These are phyloP conservation scores for Magnaporthiopsis incrustans DNA, from an alignment of 2,329 filamentous ascomycete genomes.

Conservation along the genomic window DNA sequence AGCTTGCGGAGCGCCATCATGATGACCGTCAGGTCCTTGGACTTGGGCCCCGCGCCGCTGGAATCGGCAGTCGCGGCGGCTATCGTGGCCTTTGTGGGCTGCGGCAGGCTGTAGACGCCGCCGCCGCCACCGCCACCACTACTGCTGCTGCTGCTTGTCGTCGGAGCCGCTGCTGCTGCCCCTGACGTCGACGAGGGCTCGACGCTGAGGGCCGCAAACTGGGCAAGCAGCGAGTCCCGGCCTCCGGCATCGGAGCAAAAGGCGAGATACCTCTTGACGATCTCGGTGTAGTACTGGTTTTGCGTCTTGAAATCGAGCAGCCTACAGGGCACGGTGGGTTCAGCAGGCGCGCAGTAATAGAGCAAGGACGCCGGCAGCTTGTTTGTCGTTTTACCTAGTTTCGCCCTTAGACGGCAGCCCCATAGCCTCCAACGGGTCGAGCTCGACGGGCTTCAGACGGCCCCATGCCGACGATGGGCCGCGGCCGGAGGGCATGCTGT, in stretches of 20 bases:
- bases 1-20: slow-evolving; percentile 84
- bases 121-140: not conserved
- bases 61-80: slow-evolving; percentile 8
- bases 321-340: slow-evolving; percentile 29
- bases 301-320: slow-evolving; percentile 70
- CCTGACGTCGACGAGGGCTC: slow-evolving; percentile 10
- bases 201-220: slow-evolving; percentile 59
- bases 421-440: slow-evolving; percentile 72
- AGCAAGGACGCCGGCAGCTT: not conserved
- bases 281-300: slow-evolving; percentile 78
- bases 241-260: slow-evolving; percentile 73
- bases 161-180: too few species aligned
- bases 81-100: slow-evolving; percentile 24
- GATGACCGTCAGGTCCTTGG: slow-evolving; percentile 63
- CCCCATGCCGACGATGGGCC: slow-evolving; percentile 53
- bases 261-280: slow-evolving; percentile 80
- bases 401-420: slow-evolving; percentile 90
- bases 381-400: slow-evolving; percentile 49
- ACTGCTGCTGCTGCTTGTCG: not conserved
- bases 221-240: slow-evolving; percentile 63
- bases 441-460: slow-evolving; percentile 63
- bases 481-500: slow-evolving; percentile 16
- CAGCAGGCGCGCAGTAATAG: slow-evolving; percentile 2
- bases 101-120: slow-evolving; percentile 11
- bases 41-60: slow-evolving; percentile 27